Percentiles rank a stretch among this genome's conserved stretches.
phyloP scores from a whole-genome alignment of 1,284 basidiomycete species.

The Apiotrichum akiyoshidainum region DNA sequence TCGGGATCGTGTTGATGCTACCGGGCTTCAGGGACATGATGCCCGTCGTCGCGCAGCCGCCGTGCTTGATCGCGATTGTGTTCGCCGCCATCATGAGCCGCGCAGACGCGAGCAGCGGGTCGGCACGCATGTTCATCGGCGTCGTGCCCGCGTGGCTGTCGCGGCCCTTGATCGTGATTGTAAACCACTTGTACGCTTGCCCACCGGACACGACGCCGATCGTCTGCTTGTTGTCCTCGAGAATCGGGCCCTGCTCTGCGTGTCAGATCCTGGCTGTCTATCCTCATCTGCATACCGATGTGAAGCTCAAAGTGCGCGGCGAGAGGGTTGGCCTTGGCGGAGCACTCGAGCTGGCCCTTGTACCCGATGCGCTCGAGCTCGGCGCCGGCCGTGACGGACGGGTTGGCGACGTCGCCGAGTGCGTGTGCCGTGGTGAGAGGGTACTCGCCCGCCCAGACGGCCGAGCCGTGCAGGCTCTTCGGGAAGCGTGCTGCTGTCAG shows the following conservation, averaged over 20 bases:
- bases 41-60: slow-evolving; percentile 26
- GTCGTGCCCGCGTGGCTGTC: slow-evolving; percentile 34
- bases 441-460: slow-evolving; percentile 26
- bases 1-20: slow-evolving; percentile 27
- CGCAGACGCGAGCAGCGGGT: slow-evolving; percentile 22
- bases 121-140: slow-evolving; percentile 25
- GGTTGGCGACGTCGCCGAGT: slow-evolving; percentile 15
- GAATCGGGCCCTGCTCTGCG: slow-evolving; percentile 33
- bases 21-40: slow-evolving; percentile 18
- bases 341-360: slow-evolving; percentile 9
- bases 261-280: too few relatives aligned
- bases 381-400: slow-evolving; percentile 13
- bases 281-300: slow-evolving; percentile 20
- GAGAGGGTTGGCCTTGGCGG: slow-evolving; percentile 21
- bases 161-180: slow-evolving; percentile 23
- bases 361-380: slow-evolving; percentile 21
- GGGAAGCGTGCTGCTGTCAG: slow-evolving; percentile 14
- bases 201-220: slow-evolving; percentile 30
- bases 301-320: slow-evolving; percentile 39
- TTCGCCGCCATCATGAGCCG: slow-evolving; percentile 20
- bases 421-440: slow-evolving; percentile 8
- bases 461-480: slow-evolving; percentile 15
- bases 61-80: slow-evolving; percentile 14
- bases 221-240: slow-evolving; percentile 19
- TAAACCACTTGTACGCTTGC: slow-evolving; percentile 35